These are phyloP conservation scores for Phytophthora colocasiae DNA, from an alignment of 352 stramenopile genomes.

Conservation along the genomic window DNA sequence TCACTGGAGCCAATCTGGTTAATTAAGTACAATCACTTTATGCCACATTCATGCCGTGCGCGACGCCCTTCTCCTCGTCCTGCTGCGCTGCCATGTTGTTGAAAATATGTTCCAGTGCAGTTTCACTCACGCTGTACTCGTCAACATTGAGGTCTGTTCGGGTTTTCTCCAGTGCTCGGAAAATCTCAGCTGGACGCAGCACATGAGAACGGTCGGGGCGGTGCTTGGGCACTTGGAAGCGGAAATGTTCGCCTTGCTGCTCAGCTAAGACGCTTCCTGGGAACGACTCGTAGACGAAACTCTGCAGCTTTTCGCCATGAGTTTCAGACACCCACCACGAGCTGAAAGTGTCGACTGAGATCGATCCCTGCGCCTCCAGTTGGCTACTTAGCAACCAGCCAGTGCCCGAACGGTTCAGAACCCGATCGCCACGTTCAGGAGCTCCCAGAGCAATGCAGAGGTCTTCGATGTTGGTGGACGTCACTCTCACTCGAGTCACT, in stretches of 20 bases:
- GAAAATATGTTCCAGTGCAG: conserved; percentile 93
- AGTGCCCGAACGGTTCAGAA: conserved; percentile 30
- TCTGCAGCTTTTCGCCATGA: conserved; percentile 41
- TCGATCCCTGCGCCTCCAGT: conserved; percentile 43
- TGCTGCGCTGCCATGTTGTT: conserved; percentile 88
- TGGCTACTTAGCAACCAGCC: conserved; percentile 55
- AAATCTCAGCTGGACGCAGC: conserved; percentile 60
- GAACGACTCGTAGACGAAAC: conserved; percentile 52
- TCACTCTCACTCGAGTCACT: conserved; percentile 23
- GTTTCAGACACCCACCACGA: conserved; percentile 68
- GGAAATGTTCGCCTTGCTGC: conserved; percentile 75
- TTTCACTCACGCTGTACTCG: conserved; percentile 90
- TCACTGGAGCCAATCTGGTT: too few relatives aligned
- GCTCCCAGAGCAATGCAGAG: conserved; percentile 45
- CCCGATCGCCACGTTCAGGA: conserved; percentile 32
- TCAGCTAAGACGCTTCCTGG: conserved; percentile 56
- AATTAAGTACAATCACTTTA: conserved; percentile 6
- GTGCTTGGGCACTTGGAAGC: conserved; percentile 74
- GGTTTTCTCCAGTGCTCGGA: conserved; percentile 73
- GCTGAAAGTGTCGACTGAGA: conserved; percentile 56
- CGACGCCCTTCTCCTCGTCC: conserved; percentile 53
- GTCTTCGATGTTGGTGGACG: conserved; percentile 35
- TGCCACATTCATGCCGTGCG: conserved; percentile 31
- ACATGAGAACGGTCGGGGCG: conserved; percentile 8
- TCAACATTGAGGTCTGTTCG: conserved; percentile 65